Conservation (phyloP, 345 rosid genomes). For the Combretum micranthum region DNA sequence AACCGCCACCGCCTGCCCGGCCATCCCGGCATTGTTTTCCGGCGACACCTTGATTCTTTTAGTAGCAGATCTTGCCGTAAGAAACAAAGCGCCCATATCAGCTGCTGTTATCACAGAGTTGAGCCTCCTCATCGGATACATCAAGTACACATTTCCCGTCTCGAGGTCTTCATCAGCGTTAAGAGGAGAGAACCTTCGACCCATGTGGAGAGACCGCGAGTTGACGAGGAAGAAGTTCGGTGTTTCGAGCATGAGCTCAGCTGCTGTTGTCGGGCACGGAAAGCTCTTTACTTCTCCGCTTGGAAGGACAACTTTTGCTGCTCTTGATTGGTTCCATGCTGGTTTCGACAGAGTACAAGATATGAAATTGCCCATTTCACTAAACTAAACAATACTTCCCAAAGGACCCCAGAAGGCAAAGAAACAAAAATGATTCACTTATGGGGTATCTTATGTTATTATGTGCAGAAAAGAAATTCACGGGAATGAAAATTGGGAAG, state of each 20-base stretch:
- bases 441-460: no score
- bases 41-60: constrained; percentile 34
- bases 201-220: constrained; percentile 55
- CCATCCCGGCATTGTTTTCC: constrained; percentile 7
- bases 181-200: constrained; percentile 58
- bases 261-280: constrained; percentile 52
- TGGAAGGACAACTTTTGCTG: constrained; percentile 58
- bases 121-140: constrained; percentile 69
- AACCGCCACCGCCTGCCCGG: background rate
- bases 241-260: constrained; percentile 81
- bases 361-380: constrained; percentile 64
- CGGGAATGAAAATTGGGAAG: background rate
- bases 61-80: constrained; percentile 39
- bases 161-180: constrained; percentile 77
- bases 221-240: constrained; percentile 73
- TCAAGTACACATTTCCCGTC: constrained; percentile 49
- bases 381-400: no score
- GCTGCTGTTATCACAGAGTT: constrained; percentile 49
- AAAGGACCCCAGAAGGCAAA: no score
- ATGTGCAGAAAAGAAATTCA: background rate
- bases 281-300: constrained; percentile 55
- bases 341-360: constrained; percentile 48
- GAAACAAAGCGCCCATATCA: constrained; percentile 57
- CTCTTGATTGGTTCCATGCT: constrained; percentile 22
- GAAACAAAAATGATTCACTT: no score